Conservation (phyloP, 371 early-diverging fungal species). For the Gilbertella persicaria region DNA sequence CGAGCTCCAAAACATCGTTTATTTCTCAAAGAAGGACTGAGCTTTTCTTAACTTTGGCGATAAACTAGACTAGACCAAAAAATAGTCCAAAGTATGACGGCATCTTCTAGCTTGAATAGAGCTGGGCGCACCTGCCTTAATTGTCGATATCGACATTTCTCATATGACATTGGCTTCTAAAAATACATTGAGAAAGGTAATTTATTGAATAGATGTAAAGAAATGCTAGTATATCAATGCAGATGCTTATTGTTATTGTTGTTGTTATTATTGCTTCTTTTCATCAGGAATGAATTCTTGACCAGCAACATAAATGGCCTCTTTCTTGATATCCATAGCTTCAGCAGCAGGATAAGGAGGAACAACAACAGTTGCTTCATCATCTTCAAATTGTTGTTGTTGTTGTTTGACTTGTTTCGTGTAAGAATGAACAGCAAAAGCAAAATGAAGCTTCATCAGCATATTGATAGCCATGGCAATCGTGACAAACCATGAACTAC, state of each 20-base stretch:
- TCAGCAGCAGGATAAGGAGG: slow-evolving; percentile 32
- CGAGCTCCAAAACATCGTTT: too few relatives aligned
- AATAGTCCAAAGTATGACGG: too few relatives aligned
- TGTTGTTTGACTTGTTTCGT: slow-evolving; percentile 22
- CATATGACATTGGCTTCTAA: too few relatives aligned
- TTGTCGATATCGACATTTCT: too few relatives aligned
- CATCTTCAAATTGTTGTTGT: slow-evolving; percentile 10
- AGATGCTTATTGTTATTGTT: background rate
- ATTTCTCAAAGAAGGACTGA: too few relatives aligned
- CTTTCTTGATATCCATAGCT: slow-evolving; percentile 19
- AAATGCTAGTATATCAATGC: too few relatives aligned
- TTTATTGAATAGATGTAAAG: too few relatives aligned
- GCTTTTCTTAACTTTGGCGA: too few relatives aligned
- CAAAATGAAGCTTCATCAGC: slow-evolving; percentile 49
- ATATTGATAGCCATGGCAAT: slow-evolving; percentile 41
- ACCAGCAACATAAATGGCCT: slow-evolving; percentile 44
- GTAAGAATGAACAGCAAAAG: slow-evolving; percentile 46
- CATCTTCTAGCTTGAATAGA: too few relatives aligned
- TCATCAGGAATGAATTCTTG: slow-evolving; percentile 44
- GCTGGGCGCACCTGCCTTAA: too few relatives aligned
- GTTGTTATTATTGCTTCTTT: slow-evolving; percentile 24
- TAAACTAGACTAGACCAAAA: too few relatives aligned
- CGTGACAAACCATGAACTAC: slow-evolving; percentile 35
- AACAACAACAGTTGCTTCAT: slow-evolving; percentile 13
- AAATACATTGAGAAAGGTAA: too few relatives aligned